Evolutionary conservation across 1,284 basidiomycete species (phyloP).

Genomic region (Cutaneotrichosporon curvatum): DNA sequence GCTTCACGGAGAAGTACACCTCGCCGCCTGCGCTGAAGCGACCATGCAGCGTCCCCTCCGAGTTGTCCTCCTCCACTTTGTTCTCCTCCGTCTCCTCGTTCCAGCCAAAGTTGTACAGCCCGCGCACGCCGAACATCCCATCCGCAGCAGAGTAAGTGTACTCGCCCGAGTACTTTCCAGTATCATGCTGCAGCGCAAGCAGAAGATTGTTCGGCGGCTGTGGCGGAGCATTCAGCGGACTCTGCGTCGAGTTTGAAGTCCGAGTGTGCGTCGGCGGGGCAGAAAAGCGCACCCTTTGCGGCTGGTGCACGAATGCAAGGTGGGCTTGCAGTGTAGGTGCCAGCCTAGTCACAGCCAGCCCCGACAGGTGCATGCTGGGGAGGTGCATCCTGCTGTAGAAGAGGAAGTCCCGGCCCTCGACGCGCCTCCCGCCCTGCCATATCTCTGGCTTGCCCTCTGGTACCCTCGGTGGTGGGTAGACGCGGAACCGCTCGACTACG

Average conservation of each 20-base stretch:
- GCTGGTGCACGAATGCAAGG: conserved; percentile 41
- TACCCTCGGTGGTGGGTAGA: conserved; percentile 66
- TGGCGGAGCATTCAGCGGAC: conserved; percentile 11
- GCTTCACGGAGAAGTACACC: conserved; percentile 85
- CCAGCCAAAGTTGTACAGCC: conserved; percentile 86
- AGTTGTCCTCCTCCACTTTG: conserved; percentile 80
- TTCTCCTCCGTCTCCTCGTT: conserved; percentile 39
- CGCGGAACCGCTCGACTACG: conserved; percentile 74
- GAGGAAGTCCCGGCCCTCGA: conserved; percentile 62
- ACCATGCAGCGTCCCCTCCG: conserved; percentile 81
- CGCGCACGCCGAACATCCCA: conserved; percentile 79
- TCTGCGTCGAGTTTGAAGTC: background rate
- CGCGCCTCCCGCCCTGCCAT: conserved; percentile 67
- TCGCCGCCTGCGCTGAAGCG: conserved; percentile 88
- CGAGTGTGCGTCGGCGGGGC: conserved; percentile 23
- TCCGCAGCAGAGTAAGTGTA: conserved; percentile 93
- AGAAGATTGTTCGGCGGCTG: conserved; percentile 63
- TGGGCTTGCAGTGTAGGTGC: conserved; percentile 47
- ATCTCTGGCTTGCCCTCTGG: conserved; percentile 68
- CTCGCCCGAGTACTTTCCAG: conserved; percentile 86
- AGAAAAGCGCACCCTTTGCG: conserved; percentile 48
- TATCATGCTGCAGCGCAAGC: conserved; percentile 82
- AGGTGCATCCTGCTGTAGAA: conserved; percentile 89
- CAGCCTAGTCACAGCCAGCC: conserved; percentile 75
- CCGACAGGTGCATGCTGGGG: conserved; percentile 79